These are phyloP conservation scores for Kodamaea arcana DNA, from an alignment of 1,139 yeast genomes.

Conservation along the genomic window DNA sequence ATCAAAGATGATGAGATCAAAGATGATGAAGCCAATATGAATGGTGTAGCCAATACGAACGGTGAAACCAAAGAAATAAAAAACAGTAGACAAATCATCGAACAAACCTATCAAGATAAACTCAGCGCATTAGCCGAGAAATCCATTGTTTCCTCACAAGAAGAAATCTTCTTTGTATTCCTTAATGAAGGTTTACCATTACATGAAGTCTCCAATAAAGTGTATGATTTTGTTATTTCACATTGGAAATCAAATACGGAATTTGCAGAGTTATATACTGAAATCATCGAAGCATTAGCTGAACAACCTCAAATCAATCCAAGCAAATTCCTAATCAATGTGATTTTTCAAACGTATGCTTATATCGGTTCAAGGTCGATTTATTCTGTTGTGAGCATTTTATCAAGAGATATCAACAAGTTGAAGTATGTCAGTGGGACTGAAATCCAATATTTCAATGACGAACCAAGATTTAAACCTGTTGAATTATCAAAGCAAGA, in stretches of 20 bases:
- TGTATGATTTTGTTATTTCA: slow-evolving; percentile 40
- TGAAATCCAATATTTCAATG: slow-evolving; percentile 24
- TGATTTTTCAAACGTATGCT: slow-evolving; percentile 69
- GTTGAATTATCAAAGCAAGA: slow-evolving; percentile 38
- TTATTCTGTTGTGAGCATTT: slow-evolving; percentile 75
- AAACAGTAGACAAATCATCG: slow-evolving; percentile 27
- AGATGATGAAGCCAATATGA: too few relatives aligned
- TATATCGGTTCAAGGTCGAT: slow-evolving; percentile 86
- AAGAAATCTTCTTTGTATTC: slow-evolving; percentile 37
- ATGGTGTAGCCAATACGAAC: too few relatives aligned
- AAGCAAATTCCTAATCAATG: slow-evolving; percentile 51
- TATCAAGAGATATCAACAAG: slow-evolving; percentile 52
- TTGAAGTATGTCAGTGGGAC: slow-evolving; percentile 43
- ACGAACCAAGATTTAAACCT: slow-evolving; percentile 32
- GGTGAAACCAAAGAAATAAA: too few relatives aligned
- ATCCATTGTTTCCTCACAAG: slow-evolving; percentile 34
- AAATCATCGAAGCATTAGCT: slow-evolving; percentile 22
- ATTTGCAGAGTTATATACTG: slow-evolving; percentile 31
- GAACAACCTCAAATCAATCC: slow-evolving; percentile 25
- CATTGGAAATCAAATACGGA: slow-evolving; percentile 41
- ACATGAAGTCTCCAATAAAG: slow-evolving; percentile 33
- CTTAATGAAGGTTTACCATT: slow-evolving; percentile 37
- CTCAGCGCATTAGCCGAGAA: slow-evolving; percentile 25
- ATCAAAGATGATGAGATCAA: too few relatives aligned
- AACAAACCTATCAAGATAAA: slow-evolving; percentile 28